Base-by-base conservation (phyloP, 306 rosid species). In the Argentina anserina region DNA sequence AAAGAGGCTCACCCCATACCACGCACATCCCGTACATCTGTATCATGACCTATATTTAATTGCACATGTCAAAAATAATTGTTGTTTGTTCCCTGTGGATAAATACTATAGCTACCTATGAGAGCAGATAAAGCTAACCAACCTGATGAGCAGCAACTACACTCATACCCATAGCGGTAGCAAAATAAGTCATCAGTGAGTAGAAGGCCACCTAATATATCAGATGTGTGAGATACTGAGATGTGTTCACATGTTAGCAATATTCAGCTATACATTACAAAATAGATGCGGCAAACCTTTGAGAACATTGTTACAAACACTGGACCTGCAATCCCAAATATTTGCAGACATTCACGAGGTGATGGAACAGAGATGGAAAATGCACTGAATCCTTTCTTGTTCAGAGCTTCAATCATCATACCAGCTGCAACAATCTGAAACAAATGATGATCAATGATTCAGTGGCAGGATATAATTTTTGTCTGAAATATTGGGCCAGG, bases 1-100 rank as follows among this genome's bases (percentile, higher is more conserved):
- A 91, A 53, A 93, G 94, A 79, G 98, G 98, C 76, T 91, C 97
- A 43, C 98, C 98, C 97, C 90, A 93, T 45, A 93, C 98, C 2
- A 92, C 83, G 80, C 92, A 89, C 80, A 83, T 85, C 79, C 72
- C 55, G 69, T 82, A 87, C 14, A 87, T 84, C 87, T 93, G 98
- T 69, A 93, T 58, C 97, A 93, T 86, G 86, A 91, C 98, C 97
- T 93, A 79, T 65, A 52, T 67, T 7, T 80, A 78, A 71, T 46
- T 75, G 70, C 37, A 37, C 5, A 34, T 34, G 28, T 62, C 45
- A 62, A 31, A 31, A 41, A 15, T 31, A 61, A 61, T 33, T 62
- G 43, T 62, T 2, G 1, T 18, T 36, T 62, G 42, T 18, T 34
- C 67, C 15, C 36, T 18, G 45, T 13, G 18, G 43, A 62, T 36